Conservation (phyloP, 768 basidiomycete species). For the Lactarius hatsudake region DNA sequence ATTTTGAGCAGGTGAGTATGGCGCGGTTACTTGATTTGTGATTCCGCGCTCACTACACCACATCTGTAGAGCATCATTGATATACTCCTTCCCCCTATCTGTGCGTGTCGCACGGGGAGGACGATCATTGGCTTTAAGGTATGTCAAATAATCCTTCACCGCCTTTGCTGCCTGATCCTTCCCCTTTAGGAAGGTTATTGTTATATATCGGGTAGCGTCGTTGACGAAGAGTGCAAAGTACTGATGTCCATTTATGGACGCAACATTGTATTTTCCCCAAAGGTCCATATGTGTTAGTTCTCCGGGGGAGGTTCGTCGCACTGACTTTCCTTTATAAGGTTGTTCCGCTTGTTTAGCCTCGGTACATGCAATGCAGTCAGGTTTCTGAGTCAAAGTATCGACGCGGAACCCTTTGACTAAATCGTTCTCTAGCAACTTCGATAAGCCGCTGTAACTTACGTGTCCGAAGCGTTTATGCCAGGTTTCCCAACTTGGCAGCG, state of each 20-base stretch:
- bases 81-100: no score
- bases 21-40: no score
- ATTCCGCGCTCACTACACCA: no score
- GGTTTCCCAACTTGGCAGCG: not conserved
- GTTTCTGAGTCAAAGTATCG: not conserved
- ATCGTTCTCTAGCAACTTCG: accelerated
- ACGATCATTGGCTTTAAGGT: no score
- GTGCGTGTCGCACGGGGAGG: no score
- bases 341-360: not conserved
- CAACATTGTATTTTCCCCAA: not conserved
- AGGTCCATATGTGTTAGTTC: not conserved
- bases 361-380: not conserved
- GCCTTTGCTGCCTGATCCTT: no score
- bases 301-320: accelerated
- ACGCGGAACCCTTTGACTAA: not conserved
- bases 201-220: not conserved
- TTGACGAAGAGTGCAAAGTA: not conserved
- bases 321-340: not conserved
- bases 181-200: no score
- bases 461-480: not conserved
- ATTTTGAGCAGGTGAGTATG: no score
- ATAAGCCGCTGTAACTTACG: not conserved
- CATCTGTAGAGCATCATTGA: no score
- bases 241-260: not conserved
- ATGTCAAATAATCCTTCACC: no score